phyloP scores from a whole-genome alignment of 345 rosid genomes.

The Salix exigua region DNA sequence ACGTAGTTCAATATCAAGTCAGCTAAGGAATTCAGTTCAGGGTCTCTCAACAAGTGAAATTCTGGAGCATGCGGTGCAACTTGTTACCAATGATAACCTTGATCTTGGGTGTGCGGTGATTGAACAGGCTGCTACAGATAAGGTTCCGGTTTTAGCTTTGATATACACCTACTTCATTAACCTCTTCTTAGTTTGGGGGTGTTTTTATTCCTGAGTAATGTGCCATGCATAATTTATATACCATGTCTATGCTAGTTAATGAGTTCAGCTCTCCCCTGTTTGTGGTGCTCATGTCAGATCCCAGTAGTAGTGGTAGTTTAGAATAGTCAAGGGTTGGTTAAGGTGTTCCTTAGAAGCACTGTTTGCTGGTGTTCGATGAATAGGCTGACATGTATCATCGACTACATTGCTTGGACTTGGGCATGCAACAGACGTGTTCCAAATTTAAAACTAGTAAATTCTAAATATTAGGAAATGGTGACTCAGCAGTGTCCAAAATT shows the following conservation, averaged over 20 bases:
- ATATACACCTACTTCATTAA: neutral
- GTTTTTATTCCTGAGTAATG: neutral
- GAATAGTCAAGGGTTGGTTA: neutral
- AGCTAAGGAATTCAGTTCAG: constrained; percentile 73
- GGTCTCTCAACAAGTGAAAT: constrained; percentile 59
- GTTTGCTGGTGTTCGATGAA: neutral
- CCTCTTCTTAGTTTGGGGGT: neutral
- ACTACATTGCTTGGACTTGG: neutral
- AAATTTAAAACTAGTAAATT: neutral
- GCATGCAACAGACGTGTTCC: neutral
- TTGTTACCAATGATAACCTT: constrained; percentile 96
- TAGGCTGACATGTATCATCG: neutral
- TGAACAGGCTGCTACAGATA: constrained; percentile 95
- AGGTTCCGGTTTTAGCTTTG: constrained; percentile 40
- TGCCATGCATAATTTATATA: neutral
- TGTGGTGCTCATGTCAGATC: neutral
- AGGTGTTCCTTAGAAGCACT: neutral
- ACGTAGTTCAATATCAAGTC: constrained; percentile 82
- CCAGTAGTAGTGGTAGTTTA: neutral
- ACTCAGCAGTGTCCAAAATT: neutral
- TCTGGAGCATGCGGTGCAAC: constrained; percentile 88
- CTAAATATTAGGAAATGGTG: neutral
- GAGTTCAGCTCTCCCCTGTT: neutral
- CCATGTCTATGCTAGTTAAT: neutral
- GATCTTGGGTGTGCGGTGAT: constrained; percentile 99